Base-by-base conservation (phyloP, 305 asterid species). In the Caryopteris hybrid region DNA sequence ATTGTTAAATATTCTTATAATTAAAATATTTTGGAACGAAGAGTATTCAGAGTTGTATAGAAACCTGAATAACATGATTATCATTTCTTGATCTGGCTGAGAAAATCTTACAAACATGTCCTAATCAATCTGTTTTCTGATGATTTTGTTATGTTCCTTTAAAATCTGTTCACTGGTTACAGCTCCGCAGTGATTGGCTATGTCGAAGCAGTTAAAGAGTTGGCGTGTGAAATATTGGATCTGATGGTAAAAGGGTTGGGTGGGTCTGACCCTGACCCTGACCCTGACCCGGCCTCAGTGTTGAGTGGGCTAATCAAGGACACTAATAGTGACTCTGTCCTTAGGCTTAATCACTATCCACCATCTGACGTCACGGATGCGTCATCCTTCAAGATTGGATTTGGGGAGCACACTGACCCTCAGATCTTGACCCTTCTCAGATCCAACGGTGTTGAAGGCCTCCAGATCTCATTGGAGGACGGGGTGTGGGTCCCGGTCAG, bases 341-440 rank as follows among this genome's bases (percentile, higher is more conserved):
- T 90, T 23, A 76, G 97, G 76, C 72, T 90, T 69, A 90, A 90
- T 79, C 85, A 88, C 86, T 90, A 90, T 63, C 92, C 92, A 0
- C 64, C 88, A 0, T 4, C 68, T 16, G 43, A 60, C 7, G 56
- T 52, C 51, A 47, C 25, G 13, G 62, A 62, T 61, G 65, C 75
- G 48, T 77, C 80, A 21, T 42, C 80, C 1, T 21, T 79, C 12
- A 69, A 31, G 64, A 64, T 88, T 62, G 97, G 96, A 0, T 88
- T 90, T 47, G 97, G 97, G 42, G 97, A 86, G 81, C 97, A 90
- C 31, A 88, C 96, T 6, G 97, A 90, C 80, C 97, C 97, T 80
- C 97, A 86, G 82, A 90, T 90, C 76, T 42, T 90, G 75, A 90
- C 97, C 59, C 53, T 88, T 0, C 71, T 90, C 41, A 78, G 83